Base-by-base conservation (phyloP, 371 early-diverging fungal species). In the Apophysomyces trapeziformis region DNA sequence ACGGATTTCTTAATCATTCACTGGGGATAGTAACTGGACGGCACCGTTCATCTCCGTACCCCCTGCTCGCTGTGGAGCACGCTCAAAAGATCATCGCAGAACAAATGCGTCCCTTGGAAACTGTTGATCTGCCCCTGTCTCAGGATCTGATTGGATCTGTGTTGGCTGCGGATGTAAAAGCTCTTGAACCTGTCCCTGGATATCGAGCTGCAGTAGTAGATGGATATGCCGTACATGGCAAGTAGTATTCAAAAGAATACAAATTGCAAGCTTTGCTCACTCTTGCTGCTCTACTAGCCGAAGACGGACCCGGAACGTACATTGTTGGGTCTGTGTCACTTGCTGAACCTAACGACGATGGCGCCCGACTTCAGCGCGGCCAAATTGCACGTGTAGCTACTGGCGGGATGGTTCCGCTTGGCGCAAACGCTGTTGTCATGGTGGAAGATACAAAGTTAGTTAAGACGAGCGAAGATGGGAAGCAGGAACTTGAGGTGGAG, bases 351-450 rank as follows among this genome's bases (percentile, higher is more conserved):
- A 54, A 61, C 16, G 59, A 61, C 26, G 63, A 58, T 12, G 54
- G 21, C 2, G 21, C 9, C 5, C 8, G 0, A 50, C 54, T 50
- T 50, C 21, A 1, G 21, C 21, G 37, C 36, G 92, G 91, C 7
- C 79, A 85, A 43, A 86, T 95, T 35, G 87, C 89, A 3, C 88
- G 96, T 5, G 87, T 96, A 18, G 87, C 95, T 1, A 96, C 98
- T 0, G 98, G 98, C 4, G 98, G 93, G 0, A 87, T 92, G 43
- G 73, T 97, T 0, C 96, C 96, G 1, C 76, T 73, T 5, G 92
- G 91, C 5, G 92, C 96, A 0, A 87, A 89, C 60, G 95, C 94
- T 4, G 94, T 97, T 12, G 91, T 96, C 21, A 96, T 96, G 96
- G 90, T 96, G 2, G 98, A 97, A 69, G 91, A 95, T 62, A 96